Base-by-base conservation (phyloP, 805 yeast genomes). In the Blastobotrys parvus region DNA sequence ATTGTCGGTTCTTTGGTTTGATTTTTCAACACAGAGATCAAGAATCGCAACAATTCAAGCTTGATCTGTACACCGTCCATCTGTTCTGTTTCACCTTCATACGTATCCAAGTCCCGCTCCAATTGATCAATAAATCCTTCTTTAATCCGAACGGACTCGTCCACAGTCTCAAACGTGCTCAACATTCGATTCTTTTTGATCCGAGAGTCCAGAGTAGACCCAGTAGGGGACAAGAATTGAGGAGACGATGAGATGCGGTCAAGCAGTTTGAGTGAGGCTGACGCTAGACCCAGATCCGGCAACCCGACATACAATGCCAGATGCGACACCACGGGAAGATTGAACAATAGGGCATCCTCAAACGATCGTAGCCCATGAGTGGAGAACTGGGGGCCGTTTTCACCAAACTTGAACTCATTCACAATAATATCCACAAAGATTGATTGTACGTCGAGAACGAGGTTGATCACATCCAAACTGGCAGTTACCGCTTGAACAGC, bases 121-220 rank as follows among this genome's bases (percentile, higher is more conserved):
- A 82, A 53, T 54, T 86, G 94, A 33, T 77, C 74, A 34, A 85
- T 77, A 46, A 88, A 78, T 0, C 87, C 77, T 51, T 74, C 75
- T 46, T 82, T 75, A 31, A 90, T 82, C 50, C 89, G 71, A 1
- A 72, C 65, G 0, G 94, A 77, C 51, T 89, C 96, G 51, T 85
- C 85, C 25, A 83, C 75, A 13, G 88, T 80, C 53, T 80, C 82
- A 42, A 83, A 71, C 31, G 84, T 70, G 0, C 86, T 78, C 38
- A 89, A 60, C 11, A 90, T 62, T 50, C 88, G 75, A 48, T 79
- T 80, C 42, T 70, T 75, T 15, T 41, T 45, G 38, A 68, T 62
- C 29, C 75, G 58, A 8, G 69, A 56, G 15, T 60, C 53, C 15
- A 60, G 57, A 11, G 54, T 57, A 27, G 54, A 51, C 5, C 46